Evolutionary conservation across 495 filamentous ascomycete species (phyloP).

Genomic region (Aspergillus incahuasiensis): DNA sequence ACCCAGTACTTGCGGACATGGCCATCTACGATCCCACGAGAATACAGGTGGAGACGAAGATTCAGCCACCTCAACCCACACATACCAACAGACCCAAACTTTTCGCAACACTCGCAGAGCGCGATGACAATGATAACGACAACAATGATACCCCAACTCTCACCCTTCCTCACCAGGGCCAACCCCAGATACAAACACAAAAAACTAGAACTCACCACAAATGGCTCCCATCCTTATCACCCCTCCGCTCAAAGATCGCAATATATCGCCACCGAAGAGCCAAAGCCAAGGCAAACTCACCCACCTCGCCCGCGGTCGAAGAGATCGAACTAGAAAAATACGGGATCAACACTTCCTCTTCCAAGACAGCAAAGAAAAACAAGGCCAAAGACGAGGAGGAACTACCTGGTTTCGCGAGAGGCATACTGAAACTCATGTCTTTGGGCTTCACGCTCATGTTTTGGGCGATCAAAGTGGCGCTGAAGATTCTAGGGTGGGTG

Average conservation of each 20-base stretch:
- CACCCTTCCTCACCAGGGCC: constrained; percentile 8
- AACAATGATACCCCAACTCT: constrained; percentile 1
- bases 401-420: constrained; percentile 33
- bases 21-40: constrained; percentile 18
- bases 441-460: constrained; percentile 38
- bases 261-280: neutral
- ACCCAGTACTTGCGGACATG: constrained; percentile 35
- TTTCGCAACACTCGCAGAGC: constrained; percentile 39
- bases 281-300: constrained; percentile 15
- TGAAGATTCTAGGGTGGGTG: constrained; percentile 39
- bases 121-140: constrained; percentile 30
- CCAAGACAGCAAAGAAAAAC: constrained; percentile 20
- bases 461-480: constrained; percentile 28
- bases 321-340: constrained; percentile 47
- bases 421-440: constrained; percentile 33
- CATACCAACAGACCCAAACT: constrained; percentile 15
- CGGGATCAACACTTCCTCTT: constrained; percentile 12
- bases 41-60: neutral
- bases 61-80: constrained; percentile 2
- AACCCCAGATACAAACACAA: neutral
- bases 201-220: neutral
- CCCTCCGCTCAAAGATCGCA: constrained; percentile 14
- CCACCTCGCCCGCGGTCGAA: constrained; percentile 12
- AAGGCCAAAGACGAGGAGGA: constrained; percentile 27
- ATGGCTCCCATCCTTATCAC: neutral